Evolutionary conservation across 148 eudicot genomes (phyloP), one percentile per base, ranked within the genome.

Genomic region (Vaccinium vitisidaea): DNA sequence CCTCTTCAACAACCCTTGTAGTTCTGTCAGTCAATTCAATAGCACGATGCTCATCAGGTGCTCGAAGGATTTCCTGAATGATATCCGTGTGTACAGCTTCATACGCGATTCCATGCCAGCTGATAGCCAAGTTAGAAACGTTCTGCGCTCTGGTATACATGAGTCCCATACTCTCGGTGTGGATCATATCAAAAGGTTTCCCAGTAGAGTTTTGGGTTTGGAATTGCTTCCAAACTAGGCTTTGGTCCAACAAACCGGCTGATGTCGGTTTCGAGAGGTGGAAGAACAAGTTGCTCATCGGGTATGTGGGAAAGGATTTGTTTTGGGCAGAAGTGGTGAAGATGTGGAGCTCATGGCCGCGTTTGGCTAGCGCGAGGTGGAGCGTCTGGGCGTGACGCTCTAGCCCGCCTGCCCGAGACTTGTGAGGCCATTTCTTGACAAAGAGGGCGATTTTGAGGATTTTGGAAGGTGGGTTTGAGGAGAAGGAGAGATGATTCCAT

Each of bases 101-200:
- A 39, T 89, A 91, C 0, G 90, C 91, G 43, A 91, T 91, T n/a
- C 93, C 93, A n/a, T 91, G 93, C 90, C 93, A 91, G 76, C 80
- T 84, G 36, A 88, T 92, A 46, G 91, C 93, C 7, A 91, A 75
- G 56, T 91, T 91, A 27, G 79, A 48, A 43, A 91, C 12, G 56
- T 85, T 85, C 53, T 83, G 30, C 0, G 93, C 77, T 77, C 93
- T 80, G 8, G 87, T 89, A 53, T 91, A 87, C 88, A 79, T 49
- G 1, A 91, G 90, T 43, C 87, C 90, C 8, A 91, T 89, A 21
- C 93, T 91, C 74, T 91, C 93, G 0, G 90, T 91, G 54, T 91
- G 93, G 55, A 89, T 32, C 80, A 89, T 90, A 58, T 91, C 93
- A 32, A 89, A 91, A 32, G 91, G 90, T 30, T 63, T 83, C 76